Evolutionary conservation across 495 filamentous ascomycete species (phyloP).

Genomic region (Beverwykella pulmonaria): DNA sequence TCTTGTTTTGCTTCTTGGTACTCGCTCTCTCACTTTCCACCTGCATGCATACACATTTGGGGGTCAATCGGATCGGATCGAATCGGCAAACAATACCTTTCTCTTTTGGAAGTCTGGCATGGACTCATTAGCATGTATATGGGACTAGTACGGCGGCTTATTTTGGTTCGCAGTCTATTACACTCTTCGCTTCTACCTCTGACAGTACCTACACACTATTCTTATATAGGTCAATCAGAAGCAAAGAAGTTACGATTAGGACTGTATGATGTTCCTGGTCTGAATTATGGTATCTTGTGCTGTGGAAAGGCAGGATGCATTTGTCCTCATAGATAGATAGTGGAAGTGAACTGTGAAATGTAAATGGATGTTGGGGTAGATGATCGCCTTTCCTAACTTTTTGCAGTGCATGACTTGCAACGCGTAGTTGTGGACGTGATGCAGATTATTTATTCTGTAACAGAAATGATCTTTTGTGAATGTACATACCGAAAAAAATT

Average conservation of each 20-base stretch:
- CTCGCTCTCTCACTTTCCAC: neutral
- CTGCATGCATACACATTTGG: neutral
- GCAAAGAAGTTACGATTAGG: neutral
- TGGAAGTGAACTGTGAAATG: neutral
- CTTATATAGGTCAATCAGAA: neutral
- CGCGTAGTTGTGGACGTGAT: no score
- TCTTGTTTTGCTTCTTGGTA: neutral
- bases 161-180: neutral
- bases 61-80: neutral
- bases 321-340: neutral
- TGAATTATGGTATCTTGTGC: neutral
- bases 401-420: no score
- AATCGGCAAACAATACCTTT: neutral
- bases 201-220: neutral
- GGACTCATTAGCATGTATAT: neutral
- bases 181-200: neutral
- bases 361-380: neutral
- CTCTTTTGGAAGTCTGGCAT: neutral
- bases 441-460: no score
- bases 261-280: neutral
- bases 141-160: neutral
- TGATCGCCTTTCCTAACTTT: no score
- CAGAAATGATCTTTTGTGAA: no score
- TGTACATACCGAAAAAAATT: no score
- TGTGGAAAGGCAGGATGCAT: neutral